Evolutionary conservation across 495 filamentous ascomycete genomes (phyloP).

Genomic region (Daldinia decipiens): DNA sequence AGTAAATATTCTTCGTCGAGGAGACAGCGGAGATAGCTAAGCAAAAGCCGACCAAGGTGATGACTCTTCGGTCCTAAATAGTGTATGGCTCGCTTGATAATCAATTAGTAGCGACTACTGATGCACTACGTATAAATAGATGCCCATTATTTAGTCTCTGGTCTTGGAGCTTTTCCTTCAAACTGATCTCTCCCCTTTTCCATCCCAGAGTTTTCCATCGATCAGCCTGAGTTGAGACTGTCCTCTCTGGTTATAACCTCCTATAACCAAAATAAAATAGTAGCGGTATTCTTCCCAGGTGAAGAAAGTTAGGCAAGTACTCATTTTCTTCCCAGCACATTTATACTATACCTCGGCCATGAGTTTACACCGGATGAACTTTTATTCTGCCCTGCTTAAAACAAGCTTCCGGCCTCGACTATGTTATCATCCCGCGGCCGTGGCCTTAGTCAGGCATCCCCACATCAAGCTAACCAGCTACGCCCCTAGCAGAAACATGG

Average conservation of each 20-base stretch:
- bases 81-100: not conserved
- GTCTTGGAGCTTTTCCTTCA: not conserved
- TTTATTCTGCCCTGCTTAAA: not conserved
- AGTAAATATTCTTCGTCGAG: not conserved
- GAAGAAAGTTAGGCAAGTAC: not conserved
- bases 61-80: slow-evolving; percentile 1
- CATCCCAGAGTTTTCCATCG: not conserved
- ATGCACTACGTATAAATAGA: not conserved
- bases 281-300: not conserved
- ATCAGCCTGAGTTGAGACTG: not conserved
- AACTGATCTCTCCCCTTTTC: not conserved
- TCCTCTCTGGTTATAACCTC: not conserved
- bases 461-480: slow-evolving; percentile 9
- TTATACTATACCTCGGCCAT: not conserved
- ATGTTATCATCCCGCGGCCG: not conserved
- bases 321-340: not conserved
- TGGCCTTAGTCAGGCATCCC: not conserved
- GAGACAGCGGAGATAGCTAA: not conserved
- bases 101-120: not conserved
- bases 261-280: not conserved
- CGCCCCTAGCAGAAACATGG: slow-evolving; percentile 55
- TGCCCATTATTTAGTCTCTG: not conserved
- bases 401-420: not conserved
- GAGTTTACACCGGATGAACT: not conserved
- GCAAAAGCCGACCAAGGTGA: not conserved